phyloP scores from a whole-genome alignment of 139 green algal species.

The Pseudopediastrum boryanum region DNA sequence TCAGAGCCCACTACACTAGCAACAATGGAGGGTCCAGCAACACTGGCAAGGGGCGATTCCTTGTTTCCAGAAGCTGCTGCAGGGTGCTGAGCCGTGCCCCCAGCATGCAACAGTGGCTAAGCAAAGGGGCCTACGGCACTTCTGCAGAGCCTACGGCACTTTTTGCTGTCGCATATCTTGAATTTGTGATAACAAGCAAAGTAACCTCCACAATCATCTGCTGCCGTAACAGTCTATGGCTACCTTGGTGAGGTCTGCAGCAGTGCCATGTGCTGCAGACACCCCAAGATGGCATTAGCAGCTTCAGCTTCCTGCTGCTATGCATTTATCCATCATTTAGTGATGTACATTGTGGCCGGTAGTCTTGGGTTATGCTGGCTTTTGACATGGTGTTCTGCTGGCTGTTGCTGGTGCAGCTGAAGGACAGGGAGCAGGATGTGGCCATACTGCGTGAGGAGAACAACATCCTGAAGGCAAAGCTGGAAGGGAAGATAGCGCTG shows the following conservation, averaged over 20 bases:
- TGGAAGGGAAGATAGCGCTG: not conserved
- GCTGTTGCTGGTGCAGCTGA: not conserved
- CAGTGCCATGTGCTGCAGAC: not conserved
- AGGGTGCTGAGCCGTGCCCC: too few relatives aligned
- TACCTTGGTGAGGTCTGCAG: not conserved
- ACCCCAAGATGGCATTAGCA: not conserved
- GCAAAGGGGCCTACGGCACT: too few relatives aligned
- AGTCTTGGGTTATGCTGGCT: not conserved
- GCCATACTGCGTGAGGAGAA: conserved; percentile 6
- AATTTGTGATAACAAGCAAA: too few relatives aligned
- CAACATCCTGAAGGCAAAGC: not conserved
- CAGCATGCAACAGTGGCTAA: too few relatives aligned
- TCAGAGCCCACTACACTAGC: too few relatives aligned
- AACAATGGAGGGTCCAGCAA: too few relatives aligned
- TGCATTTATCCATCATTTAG: not conserved
- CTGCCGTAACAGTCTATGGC: too few relatives aligned
- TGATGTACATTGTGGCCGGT: not conserved
- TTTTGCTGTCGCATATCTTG: too few relatives aligned
- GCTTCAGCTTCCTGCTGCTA: not conserved
- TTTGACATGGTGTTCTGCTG: not conserved
- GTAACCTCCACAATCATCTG: too few relatives aligned
- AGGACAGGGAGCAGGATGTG: not conserved
- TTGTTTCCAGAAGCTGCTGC: too few relatives aligned
- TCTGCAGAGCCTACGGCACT: too few relatives aligned
- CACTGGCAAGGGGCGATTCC: too few relatives aligned